Percentiles rank a stretch among this genome's conserved stretches.
Evolutionary conservation across 768 basidiomycete species (phyloP).

Genomic region (Favolaschia claudopus): DNA sequence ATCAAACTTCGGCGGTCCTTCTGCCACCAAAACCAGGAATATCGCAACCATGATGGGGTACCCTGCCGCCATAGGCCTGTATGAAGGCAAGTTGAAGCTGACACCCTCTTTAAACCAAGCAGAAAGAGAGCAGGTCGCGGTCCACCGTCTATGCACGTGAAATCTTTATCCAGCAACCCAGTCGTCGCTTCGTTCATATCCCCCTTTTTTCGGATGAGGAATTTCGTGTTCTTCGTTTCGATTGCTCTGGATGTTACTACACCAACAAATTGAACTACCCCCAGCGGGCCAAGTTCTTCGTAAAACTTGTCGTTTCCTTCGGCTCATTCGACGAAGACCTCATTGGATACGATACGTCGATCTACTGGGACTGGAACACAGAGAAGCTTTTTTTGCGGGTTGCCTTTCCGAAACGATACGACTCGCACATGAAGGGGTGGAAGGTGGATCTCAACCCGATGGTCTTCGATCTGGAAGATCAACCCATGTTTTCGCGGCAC

Average conservation of each 20-base stretch:
- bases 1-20: constrained; percentile 6
- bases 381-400: constrained; percentile 10
- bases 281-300: constrained; percentile 17
- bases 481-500: constrained; percentile 19
- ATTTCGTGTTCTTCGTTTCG: constrained; percentile 26
- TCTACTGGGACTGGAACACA: constrained; percentile 29
- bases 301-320: constrained; percentile 30
- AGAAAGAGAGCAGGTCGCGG: constrained; percentile 16
- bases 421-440: not conserved
- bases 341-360: constrained; percentile 32
- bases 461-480: not conserved
- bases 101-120: not conserved
- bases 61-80: not conserved
- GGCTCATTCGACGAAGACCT: constrained; percentile 21
- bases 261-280: constrained; percentile 27
- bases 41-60: no score
- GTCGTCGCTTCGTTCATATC: constrained; percentile 28
- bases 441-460: not conserved
- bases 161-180: constrained; percentile 28
- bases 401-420: not conserved
- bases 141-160: constrained; percentile 29
- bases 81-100: constrained; percentile 20
- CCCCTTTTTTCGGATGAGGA: constrained; percentile 24
- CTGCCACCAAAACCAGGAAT: not conserved
- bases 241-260: constrained; percentile 26